Percentiles rank a stretch among this genome's conserved stretches.
These are phyloP conservation scores for Hypericum perforatum DNA, from an alignment of 345 rosid species.

Conservation along the genomic window DNA sequence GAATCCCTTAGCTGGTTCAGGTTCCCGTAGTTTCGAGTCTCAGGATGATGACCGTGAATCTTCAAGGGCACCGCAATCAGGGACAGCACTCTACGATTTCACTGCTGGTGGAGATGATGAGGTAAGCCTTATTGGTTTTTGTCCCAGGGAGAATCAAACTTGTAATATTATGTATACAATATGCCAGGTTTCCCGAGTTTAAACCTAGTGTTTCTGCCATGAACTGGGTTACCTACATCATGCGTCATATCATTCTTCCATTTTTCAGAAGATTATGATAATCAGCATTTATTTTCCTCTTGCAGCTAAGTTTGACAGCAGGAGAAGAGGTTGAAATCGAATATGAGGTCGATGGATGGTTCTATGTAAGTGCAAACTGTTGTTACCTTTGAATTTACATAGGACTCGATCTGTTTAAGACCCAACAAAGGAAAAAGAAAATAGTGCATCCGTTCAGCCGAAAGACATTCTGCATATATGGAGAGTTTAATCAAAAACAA, in stretches of 20 bases:
- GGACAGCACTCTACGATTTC: slow-evolving; percentile 89
- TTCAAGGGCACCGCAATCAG: slow-evolving; percentile 56
- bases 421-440: too few species aligned
- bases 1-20: slow-evolving; percentile 54
- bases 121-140: slow-evolving; percentile 26
- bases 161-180: too few species aligned
- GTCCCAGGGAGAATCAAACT: too few species aligned
- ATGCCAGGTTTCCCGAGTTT: too few species aligned
- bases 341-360: slow-evolving; percentile 98
- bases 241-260: not conserved
- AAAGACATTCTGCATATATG: too few species aligned
- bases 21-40: slow-evolving; percentile 56
- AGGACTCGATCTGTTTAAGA: too few species aligned
- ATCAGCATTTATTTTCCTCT: slow-evolving; percentile 11
- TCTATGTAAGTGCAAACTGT: slow-evolving; percentile 56
- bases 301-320: slow-evolving; percentile 86
- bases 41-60: slow-evolving; percentile 50
- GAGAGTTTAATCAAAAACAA: too few species aligned
- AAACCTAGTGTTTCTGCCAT: not conserved
- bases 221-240: not conserved
- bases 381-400: too few species aligned
- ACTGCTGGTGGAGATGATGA: slow-evolving; percentile 99
- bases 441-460: too few species aligned
- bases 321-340: slow-evolving; percentile 94
- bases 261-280: not conserved